These are phyloP conservation scores for Microthyrium microscopicum DNA, from an alignment of 2,329 filamentous ascomycete genomes.

Conservation along the genomic window DNA sequence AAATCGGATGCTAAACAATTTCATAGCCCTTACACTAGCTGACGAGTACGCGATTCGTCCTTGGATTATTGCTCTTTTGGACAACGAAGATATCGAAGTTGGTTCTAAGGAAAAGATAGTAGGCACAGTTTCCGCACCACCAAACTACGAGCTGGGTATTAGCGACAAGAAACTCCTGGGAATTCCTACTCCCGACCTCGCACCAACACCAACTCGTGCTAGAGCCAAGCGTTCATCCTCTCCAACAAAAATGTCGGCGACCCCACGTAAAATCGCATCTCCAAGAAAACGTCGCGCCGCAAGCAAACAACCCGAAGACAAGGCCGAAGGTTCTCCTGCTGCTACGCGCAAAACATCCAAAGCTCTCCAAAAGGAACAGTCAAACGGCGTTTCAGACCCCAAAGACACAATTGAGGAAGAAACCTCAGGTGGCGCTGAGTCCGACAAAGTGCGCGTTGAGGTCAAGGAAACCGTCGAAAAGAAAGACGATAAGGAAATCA, in stretches of 20 bases:
- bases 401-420: conserved; percentile 32
- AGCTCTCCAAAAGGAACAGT: conserved; percentile 24
- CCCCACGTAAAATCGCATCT: conserved; percentile 35
- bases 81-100: conserved; percentile 62
- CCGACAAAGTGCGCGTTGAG: conserved; percentile 47
- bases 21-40: conserved; percentile 61
- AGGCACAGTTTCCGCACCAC: conserved; percentile 56
- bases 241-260: conserved; percentile 32
- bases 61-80: conserved; percentile 87
- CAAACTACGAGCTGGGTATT: conserved; percentile 49
- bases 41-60: conserved; percentile 71
- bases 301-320: conserved; percentile 12
- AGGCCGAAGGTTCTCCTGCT: conserved; percentile 14
- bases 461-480: conserved; percentile 48
- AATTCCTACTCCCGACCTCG: conserved; percentile 7
- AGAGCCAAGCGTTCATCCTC: conserved; percentile 44
- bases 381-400: conserved; percentile 22
- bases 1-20: conserved; percentile 10
- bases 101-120: conserved; percentile 53
- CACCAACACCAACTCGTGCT: conserved; percentile 24
- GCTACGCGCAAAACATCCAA: too few species aligned
- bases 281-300: conserved; percentile 13
- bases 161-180: conserved; percentile 17
- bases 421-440: conserved; percentile 11
- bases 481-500: conserved; percentile 45